Conservation (phyloP, 176 grass and related monocot genomes). For the Pharus latifolius region DNA sequence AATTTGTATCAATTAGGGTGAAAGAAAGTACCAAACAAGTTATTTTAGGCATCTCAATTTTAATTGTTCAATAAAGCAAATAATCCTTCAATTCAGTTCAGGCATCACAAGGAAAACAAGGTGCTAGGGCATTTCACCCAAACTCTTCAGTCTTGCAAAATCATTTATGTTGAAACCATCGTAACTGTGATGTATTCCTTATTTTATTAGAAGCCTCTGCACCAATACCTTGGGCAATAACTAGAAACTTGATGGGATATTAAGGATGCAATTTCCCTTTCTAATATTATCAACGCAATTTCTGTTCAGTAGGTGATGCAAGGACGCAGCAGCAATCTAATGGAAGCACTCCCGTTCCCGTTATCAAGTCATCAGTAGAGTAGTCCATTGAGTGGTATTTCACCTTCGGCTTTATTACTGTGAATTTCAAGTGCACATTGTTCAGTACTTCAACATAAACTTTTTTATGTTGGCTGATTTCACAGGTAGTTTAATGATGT, state of each 20-base stretch:
- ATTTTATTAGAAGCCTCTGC: not conserved
- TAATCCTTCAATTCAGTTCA: not conserved
- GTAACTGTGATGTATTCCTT: not conserved
- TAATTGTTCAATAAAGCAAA: not conserved
- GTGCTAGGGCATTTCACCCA: not conserved
- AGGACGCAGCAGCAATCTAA: conserved; percentile 17
- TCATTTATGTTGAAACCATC: no score
- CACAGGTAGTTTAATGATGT: conserved; percentile 16
- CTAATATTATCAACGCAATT: not conserved
- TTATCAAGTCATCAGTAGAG: conserved; percentile 12
- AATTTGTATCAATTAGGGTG: not conserved
- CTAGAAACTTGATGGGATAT: not conserved
- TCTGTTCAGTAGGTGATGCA: conserved; percentile 30
- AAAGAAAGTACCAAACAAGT: not conserved
- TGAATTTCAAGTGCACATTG: not conserved
- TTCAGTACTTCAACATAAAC: not conserved
- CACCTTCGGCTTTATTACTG: not conserved
- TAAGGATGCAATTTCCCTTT: not conserved
- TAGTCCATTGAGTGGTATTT: conserved; percentile 19
- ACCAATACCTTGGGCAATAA: not conserved
- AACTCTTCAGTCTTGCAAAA: not conserved
- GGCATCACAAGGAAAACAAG: no score
- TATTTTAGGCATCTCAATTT: not conserved
- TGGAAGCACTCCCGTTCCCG: not conserved
- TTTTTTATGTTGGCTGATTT: not conserved